A percentile compares a stretch with the other conserved stretches of the same genome.
phyloP scores from a whole-genome alignment of 208 protist genomes.

The Trypanosoma avium region DNA sequence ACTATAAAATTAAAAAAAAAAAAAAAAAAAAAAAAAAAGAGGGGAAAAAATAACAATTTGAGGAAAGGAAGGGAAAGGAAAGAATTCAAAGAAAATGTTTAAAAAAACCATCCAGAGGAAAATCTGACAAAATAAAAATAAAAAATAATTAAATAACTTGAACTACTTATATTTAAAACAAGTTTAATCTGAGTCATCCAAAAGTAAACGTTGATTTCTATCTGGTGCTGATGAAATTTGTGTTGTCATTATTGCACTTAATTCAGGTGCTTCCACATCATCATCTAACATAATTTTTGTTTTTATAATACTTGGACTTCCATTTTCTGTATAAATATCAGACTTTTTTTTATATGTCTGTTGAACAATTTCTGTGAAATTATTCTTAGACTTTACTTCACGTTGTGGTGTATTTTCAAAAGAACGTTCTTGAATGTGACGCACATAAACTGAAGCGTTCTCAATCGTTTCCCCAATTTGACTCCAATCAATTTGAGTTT shows the following conservation, averaged over 20 bases:
- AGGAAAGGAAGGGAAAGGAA: not conserved
- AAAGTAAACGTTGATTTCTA: conserved; percentile 9
- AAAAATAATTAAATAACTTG: not conserved
- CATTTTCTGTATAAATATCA: too few species aligned
- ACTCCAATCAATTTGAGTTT: conserved; percentile 16
- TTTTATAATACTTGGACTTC: too few species aligned
- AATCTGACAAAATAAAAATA: not conserved
- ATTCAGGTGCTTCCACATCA: too few species aligned
- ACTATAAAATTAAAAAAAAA: not conserved
- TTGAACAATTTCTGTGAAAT: not conserved
- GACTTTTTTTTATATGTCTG: too few species aligned
- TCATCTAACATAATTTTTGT: too few species aligned
- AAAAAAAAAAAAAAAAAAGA: conserved; percentile 8
- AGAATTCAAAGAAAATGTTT: not conserved
- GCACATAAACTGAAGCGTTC: conserved; percentile 10
- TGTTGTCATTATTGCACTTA: not conserved
- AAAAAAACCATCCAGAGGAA: too few species aligned
- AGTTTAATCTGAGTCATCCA: conserved; percentile 19
- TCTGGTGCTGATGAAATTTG: not conserved
- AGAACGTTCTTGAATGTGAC: conserved; percentile 8
- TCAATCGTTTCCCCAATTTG: conserved; percentile 24
- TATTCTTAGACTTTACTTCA: not conserved
- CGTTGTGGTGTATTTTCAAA: not conserved
- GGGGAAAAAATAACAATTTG: not conserved
- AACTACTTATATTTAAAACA: not conserved